Evolutionary conservation across 1,139 yeast species (phyloP).

Genomic region (Hyphopichia khmerensis): DNA sequence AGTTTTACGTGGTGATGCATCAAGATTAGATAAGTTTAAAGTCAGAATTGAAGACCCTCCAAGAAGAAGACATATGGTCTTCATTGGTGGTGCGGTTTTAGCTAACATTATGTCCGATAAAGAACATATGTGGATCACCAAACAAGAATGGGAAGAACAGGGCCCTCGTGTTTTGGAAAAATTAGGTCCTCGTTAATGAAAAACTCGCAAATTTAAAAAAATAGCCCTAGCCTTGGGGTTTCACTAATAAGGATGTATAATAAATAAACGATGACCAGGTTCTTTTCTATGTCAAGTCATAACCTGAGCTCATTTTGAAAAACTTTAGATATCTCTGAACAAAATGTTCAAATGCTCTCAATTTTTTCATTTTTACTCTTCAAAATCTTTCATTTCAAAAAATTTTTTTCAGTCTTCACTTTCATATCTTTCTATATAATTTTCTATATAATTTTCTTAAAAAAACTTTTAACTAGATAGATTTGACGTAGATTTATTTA

Average conservation of each 20-base stretch:
- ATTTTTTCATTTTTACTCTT: neutral
- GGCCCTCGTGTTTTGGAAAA: conserved; percentile 83
- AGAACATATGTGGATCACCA: conserved; percentile 96
- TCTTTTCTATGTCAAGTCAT: no score
- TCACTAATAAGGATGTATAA: neutral
- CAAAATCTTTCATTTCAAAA: no score
- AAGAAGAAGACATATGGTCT: conserved; percentile 98
- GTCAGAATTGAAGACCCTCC: conserved; percentile 99
- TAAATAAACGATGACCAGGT: neutral
- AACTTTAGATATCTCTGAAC: no score
- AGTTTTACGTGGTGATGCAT: conserved; percentile 83
- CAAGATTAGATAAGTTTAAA: conserved; percentile 86
- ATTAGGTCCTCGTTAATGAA: conserved; percentile 83
- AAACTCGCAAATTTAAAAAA: neutral
- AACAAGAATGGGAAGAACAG: conserved; percentile 97
- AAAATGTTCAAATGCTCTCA: no score
- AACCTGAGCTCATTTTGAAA: no score
- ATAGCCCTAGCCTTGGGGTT: neutral
- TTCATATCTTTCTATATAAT: no score
- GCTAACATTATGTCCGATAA: conserved; percentile 98
- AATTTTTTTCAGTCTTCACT: no score
- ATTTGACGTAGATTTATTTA: no score
- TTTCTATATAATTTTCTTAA: no score
- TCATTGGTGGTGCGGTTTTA: conserved; percentile 97
- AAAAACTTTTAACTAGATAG: no score